Percentiles rank a stretch among this genome's conserved stretches.
Evolutionary conservation across 1,139 yeast species (phyloP).

Genomic region (Candida sanyaensis): DNA sequence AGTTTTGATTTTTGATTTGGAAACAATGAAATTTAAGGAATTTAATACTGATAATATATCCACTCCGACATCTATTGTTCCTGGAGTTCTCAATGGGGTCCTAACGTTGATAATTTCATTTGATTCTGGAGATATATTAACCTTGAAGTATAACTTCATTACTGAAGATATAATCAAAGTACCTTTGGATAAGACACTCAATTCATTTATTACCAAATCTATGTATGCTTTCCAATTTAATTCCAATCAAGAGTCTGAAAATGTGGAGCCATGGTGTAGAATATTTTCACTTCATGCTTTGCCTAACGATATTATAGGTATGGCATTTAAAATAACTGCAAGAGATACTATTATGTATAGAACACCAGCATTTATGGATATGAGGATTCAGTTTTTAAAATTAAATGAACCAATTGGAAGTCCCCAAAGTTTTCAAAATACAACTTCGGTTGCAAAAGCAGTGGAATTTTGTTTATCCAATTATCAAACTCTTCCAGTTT

Average conservation of each 20-base stretch:
- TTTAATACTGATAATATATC: constrained; percentile 6
- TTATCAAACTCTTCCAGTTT: constrained; percentile 21
- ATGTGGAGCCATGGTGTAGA: constrained; percentile 29
- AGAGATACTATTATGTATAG: constrained; percentile 32
- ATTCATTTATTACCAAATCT: constrained; percentile 21
- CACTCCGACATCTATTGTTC: constrained; percentile 12
- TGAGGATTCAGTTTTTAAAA: constrained; percentile 24
- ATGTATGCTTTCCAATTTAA: constrained; percentile 31
- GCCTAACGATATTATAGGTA: constrained; percentile 23
- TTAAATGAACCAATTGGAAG: constrained; percentile 9
- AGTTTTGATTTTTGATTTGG: constrained; percentile 9
- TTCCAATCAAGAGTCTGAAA: constrained; percentile 18
- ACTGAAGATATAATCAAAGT: constrained; percentile 12
- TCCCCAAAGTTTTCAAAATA: background rate
- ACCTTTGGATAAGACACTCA: constrained; percentile 15
- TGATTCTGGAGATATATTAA: constrained; percentile 33
- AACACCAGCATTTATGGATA: constrained; percentile 28
- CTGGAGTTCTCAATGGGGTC: constrained; percentile 6
- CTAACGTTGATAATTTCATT: constrained; percentile 18
- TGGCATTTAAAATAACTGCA: constrained; percentile 30
- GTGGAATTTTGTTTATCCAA: constrained; percentile 15
- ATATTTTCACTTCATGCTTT: constrained; percentile 26
- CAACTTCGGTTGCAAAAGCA: constrained; percentile 15
- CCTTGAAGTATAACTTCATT: constrained; percentile 15
- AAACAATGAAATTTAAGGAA: constrained; percentile 1